A percentile compares a stretch with the other conserved stretches of the same genome.
These are phyloP conservation scores for Sclerotinia borealis DNA, from an alignment of 2,329 filamentous ascomycete genomes.

Conservation along the genomic window DNA sequence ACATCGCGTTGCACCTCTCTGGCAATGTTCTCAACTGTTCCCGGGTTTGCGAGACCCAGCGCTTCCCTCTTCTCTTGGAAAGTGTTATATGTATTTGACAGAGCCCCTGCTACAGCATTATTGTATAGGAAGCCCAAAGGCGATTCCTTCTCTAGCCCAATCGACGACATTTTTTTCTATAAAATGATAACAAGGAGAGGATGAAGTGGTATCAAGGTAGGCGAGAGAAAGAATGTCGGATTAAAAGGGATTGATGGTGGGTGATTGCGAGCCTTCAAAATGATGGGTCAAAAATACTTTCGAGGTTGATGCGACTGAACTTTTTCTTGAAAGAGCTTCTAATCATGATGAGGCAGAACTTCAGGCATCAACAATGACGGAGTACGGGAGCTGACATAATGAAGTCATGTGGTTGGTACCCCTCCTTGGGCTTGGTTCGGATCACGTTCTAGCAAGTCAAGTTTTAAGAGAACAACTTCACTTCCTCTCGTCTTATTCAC, in stretches of 20 bases:
- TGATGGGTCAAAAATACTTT: conserved; percentile 7
- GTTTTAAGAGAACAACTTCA: background rate
- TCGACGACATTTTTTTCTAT: conserved; percentile 25
- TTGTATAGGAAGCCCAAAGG: conserved; percentile 62
- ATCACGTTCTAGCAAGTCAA: conserved; percentile 1
- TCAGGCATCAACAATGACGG: conserved; percentile 8
- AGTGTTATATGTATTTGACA: conserved; percentile 72
- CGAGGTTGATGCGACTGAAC: conserved; percentile 15
- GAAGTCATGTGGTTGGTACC: background rate
- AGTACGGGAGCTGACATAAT: background rate
- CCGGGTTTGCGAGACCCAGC: conserved; percentile 86
- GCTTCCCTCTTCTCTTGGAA: conserved; percentile 83
- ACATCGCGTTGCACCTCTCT: conserved; percentile 95
- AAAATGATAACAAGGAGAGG: background rate
- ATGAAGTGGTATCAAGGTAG: background rate
- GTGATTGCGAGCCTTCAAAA: background rate
- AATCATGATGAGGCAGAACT: background rate
- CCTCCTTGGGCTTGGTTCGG: background rate
- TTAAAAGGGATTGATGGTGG: conserved; percentile 6
- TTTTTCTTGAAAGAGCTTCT: conserved; percentile 16
- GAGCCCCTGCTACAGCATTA: conserved; percentile 63
- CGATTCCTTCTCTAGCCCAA: conserved; percentile 37
- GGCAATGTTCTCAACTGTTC: conserved; percentile 81
- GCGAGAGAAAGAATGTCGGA: conserved; percentile 6
- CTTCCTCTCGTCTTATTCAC: background rate